Evolutionary conservation across 2,329 filamentous ascomycete genomes (phyloP).

Genomic region (Penicillium sp.): DNA sequence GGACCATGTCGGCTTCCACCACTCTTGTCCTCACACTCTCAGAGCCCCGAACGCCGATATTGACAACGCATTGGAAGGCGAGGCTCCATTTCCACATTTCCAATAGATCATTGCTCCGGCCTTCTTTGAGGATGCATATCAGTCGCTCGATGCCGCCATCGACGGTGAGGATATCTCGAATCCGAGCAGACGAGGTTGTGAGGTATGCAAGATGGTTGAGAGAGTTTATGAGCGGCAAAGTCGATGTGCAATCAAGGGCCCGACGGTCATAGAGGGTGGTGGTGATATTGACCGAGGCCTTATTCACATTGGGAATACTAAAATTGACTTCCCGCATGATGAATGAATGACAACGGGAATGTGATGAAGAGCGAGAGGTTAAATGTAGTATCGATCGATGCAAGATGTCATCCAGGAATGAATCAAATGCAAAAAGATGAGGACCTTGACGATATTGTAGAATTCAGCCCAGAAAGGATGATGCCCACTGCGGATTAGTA

Average conservation of each 20-base stretch:
- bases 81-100: constrained; percentile 99
- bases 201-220: constrained; percentile 98
- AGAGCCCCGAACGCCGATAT: constrained; percentile 94
- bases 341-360: constrained; percentile 30
- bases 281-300: constrained; percentile 97
- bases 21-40: constrained; percentile 92
- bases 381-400: constrained; percentile 4
- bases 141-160: constrained; percentile 97
- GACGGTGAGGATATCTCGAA: constrained; percentile 95
- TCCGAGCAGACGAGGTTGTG: constrained; percentile 94
- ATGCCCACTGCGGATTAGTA: constrained; percentile 16
- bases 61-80: constrained; percentile 97
- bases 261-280: constrained; percentile 96
- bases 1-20: constrained; percentile 98
- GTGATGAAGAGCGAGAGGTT: constrained; percentile 2
- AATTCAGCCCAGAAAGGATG: constrained; percentile 17
- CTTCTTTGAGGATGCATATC: constrained; percentile 97
- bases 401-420: constrained; percentile 11
- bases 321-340: constrained; percentile 99
- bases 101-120: constrained; percentile 97
- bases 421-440: constrained; percentile 10
- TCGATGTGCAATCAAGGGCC: constrained; percentile 97
- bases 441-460: constrained; percentile 22
- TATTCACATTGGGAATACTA: constrained; percentile 98
- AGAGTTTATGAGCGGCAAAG: constrained; percentile 95